Evolutionary conservation across 257 asterid genomes (phyloP), one percentile per base, ranked within the genome.

Genomic region (Fraxinus cuspidata): DNA sequence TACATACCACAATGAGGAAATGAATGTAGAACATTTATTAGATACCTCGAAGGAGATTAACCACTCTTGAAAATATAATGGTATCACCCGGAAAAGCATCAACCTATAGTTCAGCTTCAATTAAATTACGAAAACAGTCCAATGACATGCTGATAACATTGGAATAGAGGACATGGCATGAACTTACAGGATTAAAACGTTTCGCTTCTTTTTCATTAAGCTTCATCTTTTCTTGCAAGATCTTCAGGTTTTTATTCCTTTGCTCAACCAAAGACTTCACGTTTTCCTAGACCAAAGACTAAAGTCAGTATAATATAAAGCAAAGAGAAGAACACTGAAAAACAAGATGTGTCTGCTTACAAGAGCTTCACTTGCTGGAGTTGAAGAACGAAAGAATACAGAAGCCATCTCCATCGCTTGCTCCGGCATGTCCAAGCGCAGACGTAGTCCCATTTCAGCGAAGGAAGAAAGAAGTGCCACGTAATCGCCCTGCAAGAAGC

Each of bases 41-140:
- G n/a, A 81, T 79, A 92, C 99, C 99, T 90, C 99, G 86, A 70
- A 95, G 97, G 78, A 95, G 97, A 88, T 95, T 95, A 86, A 95
- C 85, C 78, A 95, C 98, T 79, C 99, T 88, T 76, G 94, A 81
- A 85, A 95, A 95, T 87, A 95, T 95, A 82, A 95, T 90, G 78
- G 93, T 91, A 84, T 95, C 99, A 75, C 99, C 97, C 13, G 99
- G 99, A 85, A 95, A 95, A 84, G 99, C 98, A 88, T 95, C 98
- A 75, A 95, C 92, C 99, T 95, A 92, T 78, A 81, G 70, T 78
- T 73, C 56, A 77, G 82, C 12, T 63, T 76, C 73, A 53, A 70
- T 40, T 58, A 49, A 77, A 82, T 64, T 47, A 71, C 23, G 37
- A 71, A 25, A 44, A 28, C 32, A 71, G 37, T 12, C 25, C 51